Evolutionary conservation across 352 stramenopile genomes (phyloP).

Genomic region (Globisporangium megalacanthum): DNA sequence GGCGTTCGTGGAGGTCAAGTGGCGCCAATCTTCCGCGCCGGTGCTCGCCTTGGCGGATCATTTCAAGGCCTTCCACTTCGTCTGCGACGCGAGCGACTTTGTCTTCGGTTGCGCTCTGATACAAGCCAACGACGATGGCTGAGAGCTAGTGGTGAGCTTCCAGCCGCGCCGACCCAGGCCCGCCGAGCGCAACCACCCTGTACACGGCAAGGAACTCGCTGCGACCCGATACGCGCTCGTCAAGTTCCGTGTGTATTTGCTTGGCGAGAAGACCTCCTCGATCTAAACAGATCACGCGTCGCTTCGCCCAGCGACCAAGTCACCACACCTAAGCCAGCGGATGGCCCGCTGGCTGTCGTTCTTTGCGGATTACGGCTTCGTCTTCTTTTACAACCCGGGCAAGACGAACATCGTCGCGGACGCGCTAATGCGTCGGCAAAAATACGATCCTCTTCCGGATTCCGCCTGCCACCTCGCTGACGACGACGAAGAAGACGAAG

Average conservation of each 20-base stretch:
- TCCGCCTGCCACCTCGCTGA: too few species aligned
- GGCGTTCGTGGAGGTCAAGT: conserved; percentile 15
- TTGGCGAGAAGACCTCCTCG: conserved; percentile 17
- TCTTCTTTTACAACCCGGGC: conserved; percentile 20
- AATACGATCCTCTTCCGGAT: too few species aligned
- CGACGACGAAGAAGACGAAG: too few species aligned
- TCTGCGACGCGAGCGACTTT: conserved; percentile 14
- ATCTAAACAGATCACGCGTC: conserved; percentile 22
- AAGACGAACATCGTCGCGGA: conserved; percentile 21
- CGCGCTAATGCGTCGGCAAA: conserved; percentile 9
- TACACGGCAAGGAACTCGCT: conserved; percentile 4
- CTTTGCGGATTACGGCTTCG: too few species aligned
- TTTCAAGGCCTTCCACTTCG: conserved; percentile 14
- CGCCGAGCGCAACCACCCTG: conserved; percentile 10
- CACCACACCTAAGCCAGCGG: conserved; percentile 4
- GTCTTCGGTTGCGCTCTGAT: conserved; percentile 16
- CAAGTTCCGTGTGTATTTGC: conserved; percentile 25
- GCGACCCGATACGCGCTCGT: conserved; percentile 21
- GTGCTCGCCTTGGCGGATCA: conserved; percentile 11
- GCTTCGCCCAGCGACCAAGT: not conserved
- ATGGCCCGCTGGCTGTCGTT: conserved; percentile 18
- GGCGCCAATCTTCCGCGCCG: conserved; percentile 2
- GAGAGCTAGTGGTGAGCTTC: conserved; percentile 1
- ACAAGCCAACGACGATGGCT: not conserved
- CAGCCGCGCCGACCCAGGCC: conserved; percentile 20